These are phyloP conservation scores for Pythium periplocum DNA, from an alignment of 352 stramenopile genomes.

Conservation along the genomic window DNA sequence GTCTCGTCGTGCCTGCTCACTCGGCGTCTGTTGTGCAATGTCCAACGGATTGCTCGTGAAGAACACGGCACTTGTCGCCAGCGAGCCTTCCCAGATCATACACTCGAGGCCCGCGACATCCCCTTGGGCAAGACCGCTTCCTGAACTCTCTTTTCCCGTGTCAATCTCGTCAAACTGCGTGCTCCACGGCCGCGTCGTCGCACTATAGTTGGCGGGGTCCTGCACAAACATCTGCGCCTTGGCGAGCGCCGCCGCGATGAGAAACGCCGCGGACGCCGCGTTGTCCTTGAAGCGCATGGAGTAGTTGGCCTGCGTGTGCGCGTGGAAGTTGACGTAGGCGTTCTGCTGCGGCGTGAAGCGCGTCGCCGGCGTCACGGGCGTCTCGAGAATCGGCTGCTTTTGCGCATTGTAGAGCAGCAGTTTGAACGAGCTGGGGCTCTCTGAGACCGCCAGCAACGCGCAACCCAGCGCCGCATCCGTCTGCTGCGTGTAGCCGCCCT, in stretches of 20 bases:
- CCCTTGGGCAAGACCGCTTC: slow-evolving; percentile 26
- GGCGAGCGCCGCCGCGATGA: slow-evolving; percentile 38
- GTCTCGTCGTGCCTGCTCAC: slow-evolving; percentile 6
- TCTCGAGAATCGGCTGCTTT: slow-evolving; percentile 54
- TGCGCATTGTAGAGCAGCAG: slow-evolving; percentile 70
- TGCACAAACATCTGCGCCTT: slow-evolving; percentile 49
- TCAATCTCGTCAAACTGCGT: slow-evolving; percentile 40
- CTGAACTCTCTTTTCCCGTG: slow-evolving; percentile 32
- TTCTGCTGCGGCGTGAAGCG: slow-evolving; percentile 66
- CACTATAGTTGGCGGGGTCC: slow-evolving; percentile 3
- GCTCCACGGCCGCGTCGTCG: not conserved
- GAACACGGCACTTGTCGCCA: slow-evolving; percentile 19
- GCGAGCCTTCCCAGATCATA: slow-evolving; percentile 39
- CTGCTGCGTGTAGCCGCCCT: slow-evolving; percentile 48
- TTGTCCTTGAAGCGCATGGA: slow-evolving; percentile 75
- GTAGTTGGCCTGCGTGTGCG: slow-evolving; percentile 47
- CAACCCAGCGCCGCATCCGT: slow-evolving; percentile 58
- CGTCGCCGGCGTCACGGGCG: slow-evolving; percentile 26
- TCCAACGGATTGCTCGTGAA: slow-evolving; percentile 57
- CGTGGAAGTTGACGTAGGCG: slow-evolving; percentile 70
- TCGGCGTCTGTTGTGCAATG: slow-evolving; percentile 27
- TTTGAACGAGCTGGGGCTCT: slow-evolving; percentile 24
- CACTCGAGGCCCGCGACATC: slow-evolving; percentile 53
- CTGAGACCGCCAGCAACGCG: slow-evolving; percentile 31
- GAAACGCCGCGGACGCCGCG: slow-evolving; percentile 26